phyloP scores from a whole-genome alignment of 179 eudicot genomes.

The Drosera spatulata region DNA sequence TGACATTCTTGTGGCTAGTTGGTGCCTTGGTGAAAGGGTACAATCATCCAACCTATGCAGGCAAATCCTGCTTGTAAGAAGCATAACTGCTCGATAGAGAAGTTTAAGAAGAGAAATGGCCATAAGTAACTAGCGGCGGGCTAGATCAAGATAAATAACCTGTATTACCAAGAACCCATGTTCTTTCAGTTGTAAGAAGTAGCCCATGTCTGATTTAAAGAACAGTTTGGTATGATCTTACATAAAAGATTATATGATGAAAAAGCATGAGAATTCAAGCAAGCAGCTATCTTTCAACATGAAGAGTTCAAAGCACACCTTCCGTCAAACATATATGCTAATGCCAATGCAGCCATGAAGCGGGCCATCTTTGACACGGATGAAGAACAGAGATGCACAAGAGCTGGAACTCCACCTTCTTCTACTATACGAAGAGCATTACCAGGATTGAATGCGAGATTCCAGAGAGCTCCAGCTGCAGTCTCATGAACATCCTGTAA shows the following conservation, averaged over 20 bases:
- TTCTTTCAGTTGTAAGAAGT: slow-evolving; percentile 2
- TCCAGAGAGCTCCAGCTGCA: slow-evolving; percentile 99
- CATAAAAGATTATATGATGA: neutral
- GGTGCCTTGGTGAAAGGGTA: too few species aligned
- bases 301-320: slow-evolving; percentile 30
- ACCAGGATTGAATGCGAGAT: slow-evolving; percentile 88
- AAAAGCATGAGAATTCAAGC: neutral
- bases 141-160: neutral
- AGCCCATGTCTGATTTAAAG: neutral
- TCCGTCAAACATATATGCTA: slow-evolving; percentile 97
- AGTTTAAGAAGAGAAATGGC: too few species aligned
- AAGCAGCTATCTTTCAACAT: neutral
- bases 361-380: slow-evolving; percentile 96
- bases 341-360: slow-evolving; percentile 95
- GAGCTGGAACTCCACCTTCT: slow-evolving; percentile 90
- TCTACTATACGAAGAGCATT: slow-evolving; percentile 94
- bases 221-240: too few species aligned
- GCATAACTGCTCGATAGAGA: too few species aligned
- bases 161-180: neutral
- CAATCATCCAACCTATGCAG: too few species aligned
- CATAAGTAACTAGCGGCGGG: too few species aligned
- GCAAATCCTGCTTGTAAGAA: too few species aligned
- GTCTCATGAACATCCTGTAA: slow-evolving; percentile 95
- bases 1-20: too few species aligned
- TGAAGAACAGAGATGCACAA: slow-evolving; percentile 73